These are phyloP conservation scores for Boletus rubescentipes DNA, from an alignment of 768 basidiomycete genomes.

Conservation along the genomic window DNA sequence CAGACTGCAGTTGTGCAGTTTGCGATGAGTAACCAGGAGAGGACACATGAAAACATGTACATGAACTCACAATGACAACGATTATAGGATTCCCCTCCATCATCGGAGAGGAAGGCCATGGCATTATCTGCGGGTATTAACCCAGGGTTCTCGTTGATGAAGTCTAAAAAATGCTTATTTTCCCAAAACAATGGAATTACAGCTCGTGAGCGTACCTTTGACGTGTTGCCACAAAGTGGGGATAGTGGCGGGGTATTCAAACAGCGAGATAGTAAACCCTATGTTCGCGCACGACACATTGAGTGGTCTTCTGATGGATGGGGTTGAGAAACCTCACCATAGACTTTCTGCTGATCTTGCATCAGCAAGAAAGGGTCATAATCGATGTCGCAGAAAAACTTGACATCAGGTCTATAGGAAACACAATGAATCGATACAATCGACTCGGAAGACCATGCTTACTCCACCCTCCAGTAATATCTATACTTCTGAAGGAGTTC, in stretches of 20 bases:
- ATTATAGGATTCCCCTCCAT: slow-evolving; percentile 68
- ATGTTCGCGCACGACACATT: slow-evolving; percentile 14
- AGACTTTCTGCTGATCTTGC: slow-evolving; percentile 78
- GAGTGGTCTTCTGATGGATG: slow-evolving; percentile 18
- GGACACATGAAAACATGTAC: background rate
- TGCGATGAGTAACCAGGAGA: background rate
- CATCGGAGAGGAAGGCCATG: slow-evolving; percentile 71
- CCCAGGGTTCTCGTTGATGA: slow-evolving; percentile 61
- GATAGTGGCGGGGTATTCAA: slow-evolving; percentile 80
- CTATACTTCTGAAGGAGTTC: slow-evolving; percentile 71
- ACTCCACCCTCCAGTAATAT: slow-evolving; percentile 94
- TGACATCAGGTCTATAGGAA: slow-evolving; percentile 61
- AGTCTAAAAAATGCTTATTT: slow-evolving; percentile 46
- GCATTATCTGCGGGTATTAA: slow-evolving; percentile 64
- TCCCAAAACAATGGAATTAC: background rate
- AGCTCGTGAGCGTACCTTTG: slow-evolving; percentile 46
- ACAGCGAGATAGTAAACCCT: slow-evolving; percentile 80
- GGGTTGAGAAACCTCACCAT: slow-evolving; percentile 46
- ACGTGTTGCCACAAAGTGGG: slow-evolving; percentile 75
- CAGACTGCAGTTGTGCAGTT: slow-evolving; percentile 48
- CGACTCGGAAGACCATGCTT: slow-evolving; percentile 27
- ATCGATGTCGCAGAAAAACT: slow-evolving; percentile 77
- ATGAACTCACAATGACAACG: slow-evolving; percentile 68
- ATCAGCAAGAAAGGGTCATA: slow-evolving; percentile 82
- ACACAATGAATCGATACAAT: slow-evolving; percentile 7